Base-by-base conservation (phyloP, 306 rosid species). In the Argentina anserina region DNA sequence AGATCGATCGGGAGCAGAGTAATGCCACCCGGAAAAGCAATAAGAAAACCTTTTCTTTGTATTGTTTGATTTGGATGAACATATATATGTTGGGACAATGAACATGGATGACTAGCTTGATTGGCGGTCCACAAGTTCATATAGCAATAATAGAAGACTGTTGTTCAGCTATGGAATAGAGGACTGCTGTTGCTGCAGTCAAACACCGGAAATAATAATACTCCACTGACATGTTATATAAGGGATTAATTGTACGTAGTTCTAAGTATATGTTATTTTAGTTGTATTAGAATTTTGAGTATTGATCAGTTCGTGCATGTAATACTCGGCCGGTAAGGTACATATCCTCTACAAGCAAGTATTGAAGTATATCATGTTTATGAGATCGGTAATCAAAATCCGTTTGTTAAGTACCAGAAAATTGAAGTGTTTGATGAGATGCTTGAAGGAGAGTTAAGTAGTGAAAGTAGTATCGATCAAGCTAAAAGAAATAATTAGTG, bases 41-140 rank as follows among this genome's bases (percentile, higher is more conserved):
- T 45, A 46, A 7, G 25, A 26, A 26, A 23, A 25, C 14, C 53
- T 26, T 43, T 42, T 26, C 33, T 26, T 14, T 67, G 40, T 23
- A 60, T 31, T 25, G n/a, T 15, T 36, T 59, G 7, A 11, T 60
- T 60, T 69, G 45, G 25, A 49, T 20, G 74, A 70, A 5, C 49
- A 14, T 36, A 53, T 37, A 23, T 31, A 61, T 9, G 21, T 31
- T 33, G 75, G 74, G 75, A 55, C 75, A 39, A 14, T 55, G 52
- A 70, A 70, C 50, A 53, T 70, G 50, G 75, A 21, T 28, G 6
- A 8, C 64, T 15, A 28, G 37, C 34, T 53, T 53, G 17, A 7
- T 58, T 12, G n/a, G 70, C 25, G 50, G 53, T 40, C 70, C 23
- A 9, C 37, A 13, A 45, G 17, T 17, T 43, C 40, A 43, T 7